Base-by-base conservation (phyloP, 139 green algal species). In the Diplosphaera chodatii region DNA sequence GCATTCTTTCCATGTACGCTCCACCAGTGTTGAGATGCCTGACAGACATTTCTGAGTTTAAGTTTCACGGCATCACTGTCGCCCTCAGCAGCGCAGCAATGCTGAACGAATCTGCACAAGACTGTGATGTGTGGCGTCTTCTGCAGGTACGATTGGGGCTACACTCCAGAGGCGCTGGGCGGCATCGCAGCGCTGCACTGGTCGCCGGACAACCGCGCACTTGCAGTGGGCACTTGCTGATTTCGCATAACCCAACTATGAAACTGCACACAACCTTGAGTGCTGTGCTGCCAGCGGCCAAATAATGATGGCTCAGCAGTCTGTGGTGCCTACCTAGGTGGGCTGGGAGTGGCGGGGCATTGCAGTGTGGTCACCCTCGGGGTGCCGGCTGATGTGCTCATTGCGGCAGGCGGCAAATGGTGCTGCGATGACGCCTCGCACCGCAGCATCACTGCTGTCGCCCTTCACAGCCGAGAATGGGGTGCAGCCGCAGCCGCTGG, bases 351-450 rank as follows among this genome's bases (percentile, higher is more conserved):
- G 70, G 27, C 82, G 89, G 41, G 90, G 90, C 34, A 55, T 94
- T 33, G 85, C 82, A 25, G 70, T 96, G 72, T 92, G 85, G 85
- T 88, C 86, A 1, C 81, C 89, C 3, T 88, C 82, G 8, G 90
- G 90, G 48, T 96, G 90, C 81, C 80, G 89, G 65, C 73, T 96
- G 30, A 81, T 94, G 82, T 93, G 86, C 84, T 87, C 81, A 1
- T 76, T 91, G 75, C 83, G 82, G 25, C 89, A 93, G 74, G 68
- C 74, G 0, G 29, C 55, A 15, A 55, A 55, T 32, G 64, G 69
- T 20, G 33, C 63, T 16, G 34, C 55, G 70, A 74, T 68, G 55
- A 64, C 40, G 21, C 4, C 18, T 21, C 23, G 2, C 20, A 4
- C 63, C 4, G 1, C 55, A 28, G 21, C 1, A 22, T 63, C 28